A percentile compares a stretch with the other conserved stretches of the same genome.
These are phyloP conservation scores for Colletotrichum theobromicola DNA, from an alignment of 2,329 filamentous ascomycete genomes.

Conservation along the genomic window DNA sequence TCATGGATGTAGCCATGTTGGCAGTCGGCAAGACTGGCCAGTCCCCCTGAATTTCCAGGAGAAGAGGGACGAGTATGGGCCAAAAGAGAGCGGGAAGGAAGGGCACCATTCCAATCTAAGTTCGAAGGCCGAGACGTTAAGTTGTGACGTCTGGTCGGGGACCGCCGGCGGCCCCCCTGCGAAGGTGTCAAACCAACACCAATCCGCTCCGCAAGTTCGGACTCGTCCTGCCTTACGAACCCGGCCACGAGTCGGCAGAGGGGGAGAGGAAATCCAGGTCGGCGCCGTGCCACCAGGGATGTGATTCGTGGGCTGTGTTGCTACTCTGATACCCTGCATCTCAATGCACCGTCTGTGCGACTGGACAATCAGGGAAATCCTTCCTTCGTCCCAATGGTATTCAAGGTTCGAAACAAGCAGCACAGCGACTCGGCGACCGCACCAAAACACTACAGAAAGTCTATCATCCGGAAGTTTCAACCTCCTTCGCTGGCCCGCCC, in stretches of 20 bases:
- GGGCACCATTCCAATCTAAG: neutral
- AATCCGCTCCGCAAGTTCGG: neutral
- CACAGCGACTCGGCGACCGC: constrained; percentile 10
- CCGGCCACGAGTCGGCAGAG: neutral
- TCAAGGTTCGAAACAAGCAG: constrained; percentile 20
- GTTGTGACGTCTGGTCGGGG: neutral
- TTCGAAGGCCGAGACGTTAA: constrained; percentile 16
- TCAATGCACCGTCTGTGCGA: constrained; percentile 18
- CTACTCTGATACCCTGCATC: constrained; percentile 1
- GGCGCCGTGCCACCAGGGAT: neutral
- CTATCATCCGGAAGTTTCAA: constrained; percentile 14
- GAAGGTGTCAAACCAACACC: neutral
- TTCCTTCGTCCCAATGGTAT: constrained; percentile 2
- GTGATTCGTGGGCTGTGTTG: neutral
- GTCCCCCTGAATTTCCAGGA: neutral
- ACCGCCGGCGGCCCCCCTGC: neutral
- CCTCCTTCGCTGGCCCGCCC: neutral
- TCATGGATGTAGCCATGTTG: constrained; percentile 3
- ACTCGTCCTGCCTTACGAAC: neutral
- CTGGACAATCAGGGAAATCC: constrained; percentile 15
- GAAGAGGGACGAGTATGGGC: neutral
- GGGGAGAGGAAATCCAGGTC: neutral
- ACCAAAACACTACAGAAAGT: constrained; percentile 21
- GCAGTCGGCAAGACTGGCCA: neutral
- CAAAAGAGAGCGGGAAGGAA: neutral